Base-by-base conservation (phyloP, 2,329 filamentous ascomycete genomes). In the Tolypocladium nubicola region DNA sequence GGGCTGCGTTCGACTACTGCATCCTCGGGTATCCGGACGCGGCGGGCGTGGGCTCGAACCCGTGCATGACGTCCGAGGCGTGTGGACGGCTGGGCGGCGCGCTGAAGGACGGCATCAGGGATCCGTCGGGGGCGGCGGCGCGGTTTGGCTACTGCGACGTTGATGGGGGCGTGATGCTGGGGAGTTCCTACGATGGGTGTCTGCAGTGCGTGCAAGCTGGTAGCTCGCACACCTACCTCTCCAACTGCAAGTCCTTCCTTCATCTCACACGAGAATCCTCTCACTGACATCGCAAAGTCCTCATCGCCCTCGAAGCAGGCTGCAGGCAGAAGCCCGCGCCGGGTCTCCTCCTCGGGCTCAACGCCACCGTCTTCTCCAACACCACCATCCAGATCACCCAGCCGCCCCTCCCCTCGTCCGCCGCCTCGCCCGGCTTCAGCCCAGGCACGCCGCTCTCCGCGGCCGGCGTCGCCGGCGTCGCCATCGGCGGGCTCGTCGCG, bases 1-100 rank as follows among this genome's bases (percentile, higher is more conserved):
- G 79, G 60, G 82, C 79, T 64, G 71, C 76, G 14, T 72, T 82
- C 50, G 73, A 77, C 57, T 76, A 76, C 59, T 83, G 80, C 64
- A 62, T 83, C 52, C 79, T 81, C 62, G 77, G 75, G 11, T 79
- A 73, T 57, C 79, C 76, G 16, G 77, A 82, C 60, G 76, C 72
- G 47, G 74, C 75, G 0, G 70, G 66, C 21, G 71, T 70, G 10
- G 39, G 21, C 8, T 75, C 76, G 1, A 75, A 71, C 14, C 79
- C 79, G 1, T 83, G 80, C 66, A 71, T 74, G 43, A 82, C 79
- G 0, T 74, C 73, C 8, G 75, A 73, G 4, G 78, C 79, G 2
- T 83, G 80, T 58, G 80, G 79, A 0, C 65, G 65, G 2, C 68
- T 83, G 4, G 66, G 71, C 52, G 57, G 60, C 13, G 70, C 74